Evolutionary conservation across 257 asterid genomes (phyloP).

Genomic region (Verbascum thapsus): DNA sequence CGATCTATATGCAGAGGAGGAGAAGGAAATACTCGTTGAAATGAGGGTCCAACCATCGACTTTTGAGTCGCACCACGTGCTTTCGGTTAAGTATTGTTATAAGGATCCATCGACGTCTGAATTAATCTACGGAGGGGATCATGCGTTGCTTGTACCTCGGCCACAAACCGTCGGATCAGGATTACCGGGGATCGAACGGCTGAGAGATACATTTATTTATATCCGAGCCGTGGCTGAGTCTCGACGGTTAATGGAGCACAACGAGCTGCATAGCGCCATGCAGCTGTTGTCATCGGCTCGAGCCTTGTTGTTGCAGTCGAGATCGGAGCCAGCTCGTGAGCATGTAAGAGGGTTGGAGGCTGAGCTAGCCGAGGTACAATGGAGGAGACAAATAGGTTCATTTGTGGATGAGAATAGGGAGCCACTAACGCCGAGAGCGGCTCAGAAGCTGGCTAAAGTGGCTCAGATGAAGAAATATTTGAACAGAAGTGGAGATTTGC

Average conservation of each 20-base stretch:
- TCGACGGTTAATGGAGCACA: constrained; percentile 59
- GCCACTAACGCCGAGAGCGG: constrained; percentile 78
- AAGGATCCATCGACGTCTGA: constrained; percentile 69
- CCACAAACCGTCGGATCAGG: constrained; percentile 60
- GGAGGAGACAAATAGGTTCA: constrained; percentile 49
- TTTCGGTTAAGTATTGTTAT: constrained; percentile 53
- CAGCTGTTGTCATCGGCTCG: constrained; percentile 75
- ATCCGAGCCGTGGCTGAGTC: constrained; percentile 84
- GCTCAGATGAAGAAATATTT: constrained; percentile 50
- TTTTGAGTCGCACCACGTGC: constrained; percentile 62
- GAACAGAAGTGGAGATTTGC: constrained; percentile 62
- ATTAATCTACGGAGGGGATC: constrained; percentile 49
- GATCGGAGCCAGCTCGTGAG: constrained; percentile 50
- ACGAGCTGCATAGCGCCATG: constrained; percentile 65
- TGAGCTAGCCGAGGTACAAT: constrained; percentile 67
- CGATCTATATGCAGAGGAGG: constrained; percentile 83
- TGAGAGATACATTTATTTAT: constrained; percentile 60
- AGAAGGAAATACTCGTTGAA: constrained; percentile 65
- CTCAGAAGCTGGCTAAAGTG: constrained; percentile 65
- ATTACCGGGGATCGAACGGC: constrained; percentile 49
- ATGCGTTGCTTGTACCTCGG: constrained; percentile 58
- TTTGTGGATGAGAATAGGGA: constrained; percentile 63
- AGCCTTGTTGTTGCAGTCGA: constrained; percentile 56
- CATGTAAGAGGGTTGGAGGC: constrained; percentile 55
- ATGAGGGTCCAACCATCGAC: constrained; percentile 56